phyloP scores from a whole-genome alignment of 1,139 yeast genomes.

The Taphrina flavorubra region DNA sequence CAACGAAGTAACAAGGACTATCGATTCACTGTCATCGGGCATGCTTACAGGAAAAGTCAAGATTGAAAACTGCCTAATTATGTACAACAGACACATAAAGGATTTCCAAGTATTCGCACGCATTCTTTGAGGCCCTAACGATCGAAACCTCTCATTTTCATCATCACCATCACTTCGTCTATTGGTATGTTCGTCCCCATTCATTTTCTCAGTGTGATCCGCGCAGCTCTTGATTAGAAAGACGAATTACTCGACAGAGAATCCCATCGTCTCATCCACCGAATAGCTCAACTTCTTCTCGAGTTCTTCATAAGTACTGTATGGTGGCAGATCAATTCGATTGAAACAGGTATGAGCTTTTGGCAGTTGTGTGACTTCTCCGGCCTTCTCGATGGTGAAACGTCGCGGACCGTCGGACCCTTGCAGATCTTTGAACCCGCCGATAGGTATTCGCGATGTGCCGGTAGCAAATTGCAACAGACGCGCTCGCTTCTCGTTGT shows the following conservation, averaged over 20 bases:
- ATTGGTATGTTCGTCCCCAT: neutral
- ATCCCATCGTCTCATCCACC: conserved; percentile 92
- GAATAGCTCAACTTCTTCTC: conserved; percentile 83
- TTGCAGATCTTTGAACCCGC: conserved; percentile 96
- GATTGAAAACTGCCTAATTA: conserved; percentile 4
- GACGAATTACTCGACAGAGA: conserved; percentile 54
- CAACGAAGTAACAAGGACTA: too few species aligned
- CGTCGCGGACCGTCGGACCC: conserved; percentile 99
- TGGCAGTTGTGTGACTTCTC: conserved; percentile 90
- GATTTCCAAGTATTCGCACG: neutral
- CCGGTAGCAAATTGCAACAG: conserved; percentile 96
- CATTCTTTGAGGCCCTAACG: neutral
- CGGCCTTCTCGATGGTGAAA: conserved; percentile 97
- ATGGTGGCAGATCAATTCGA: conserved; percentile 89
- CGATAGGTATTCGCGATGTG: conserved; percentile 97
- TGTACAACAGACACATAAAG: conserved; percentile 5
- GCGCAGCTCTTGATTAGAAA: too few species aligned
- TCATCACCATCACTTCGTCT: neutral
- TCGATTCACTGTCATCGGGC: too few species aligned
- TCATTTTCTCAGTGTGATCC: neutral
- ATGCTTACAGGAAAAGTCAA: neutral
- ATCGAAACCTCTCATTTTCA: neutral
- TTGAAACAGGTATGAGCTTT: conserved; percentile 94
- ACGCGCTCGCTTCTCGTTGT: conserved; percentile 93
- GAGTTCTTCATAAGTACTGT: conserved; percentile 72